Conservation (phyloP, 2,329 filamentous ascomycete species). For the Cladosporium phlei region DNA sequence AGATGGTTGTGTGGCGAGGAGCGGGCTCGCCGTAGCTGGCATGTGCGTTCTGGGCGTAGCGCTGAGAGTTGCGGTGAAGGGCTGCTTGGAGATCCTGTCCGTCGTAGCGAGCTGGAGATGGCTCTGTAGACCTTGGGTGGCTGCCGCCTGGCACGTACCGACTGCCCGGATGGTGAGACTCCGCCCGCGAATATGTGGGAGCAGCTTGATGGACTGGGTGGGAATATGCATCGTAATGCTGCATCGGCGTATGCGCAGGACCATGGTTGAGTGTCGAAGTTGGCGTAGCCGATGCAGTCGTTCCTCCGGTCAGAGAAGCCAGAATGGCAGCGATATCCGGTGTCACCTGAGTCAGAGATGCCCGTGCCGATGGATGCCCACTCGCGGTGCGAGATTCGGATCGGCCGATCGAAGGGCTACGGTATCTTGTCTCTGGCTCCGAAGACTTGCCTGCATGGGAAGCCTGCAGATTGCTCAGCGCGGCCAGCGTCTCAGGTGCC, state of each 20-base stretch:
- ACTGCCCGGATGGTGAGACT: constrained; percentile 14
- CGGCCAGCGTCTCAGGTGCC: constrained; percentile 23
- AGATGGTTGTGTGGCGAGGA: constrained; percentile 17
- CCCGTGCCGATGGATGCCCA: neutral
- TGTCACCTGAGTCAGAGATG: constrained; percentile 5
- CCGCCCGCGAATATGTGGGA: constrained; percentile 9
- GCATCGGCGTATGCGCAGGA: constrained; percentile 16
- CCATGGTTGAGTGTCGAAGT: constrained; percentile 15
- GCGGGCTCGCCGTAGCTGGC: constrained; percentile 21
- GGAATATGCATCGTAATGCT: constrained; percentile 12
- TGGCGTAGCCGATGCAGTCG: constrained; percentile 13
- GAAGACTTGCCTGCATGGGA: neutral
- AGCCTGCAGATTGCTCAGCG: constrained; percentile 18
- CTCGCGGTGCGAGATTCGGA: constrained; percentile 13
- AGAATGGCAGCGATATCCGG: constrained; percentile 30
- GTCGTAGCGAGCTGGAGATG: constrained; percentile 11
- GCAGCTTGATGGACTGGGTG: constrained; percentile 2
- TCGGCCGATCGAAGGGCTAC: constrained; percentile 19
- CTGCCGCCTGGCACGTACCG: constrained; percentile 16
- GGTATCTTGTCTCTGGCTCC: neutral
- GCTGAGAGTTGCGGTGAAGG: constrained; percentile 11
- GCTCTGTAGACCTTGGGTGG: constrained; percentile 9
- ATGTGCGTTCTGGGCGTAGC: constrained; percentile 5
- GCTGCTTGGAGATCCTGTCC: constrained; percentile 16
- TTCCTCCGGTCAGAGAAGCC: constrained; percentile 13